Base-by-base conservation (phyloP, 2,329 filamentous ascomycete genomes). In the Penicillium sp. region DNA sequence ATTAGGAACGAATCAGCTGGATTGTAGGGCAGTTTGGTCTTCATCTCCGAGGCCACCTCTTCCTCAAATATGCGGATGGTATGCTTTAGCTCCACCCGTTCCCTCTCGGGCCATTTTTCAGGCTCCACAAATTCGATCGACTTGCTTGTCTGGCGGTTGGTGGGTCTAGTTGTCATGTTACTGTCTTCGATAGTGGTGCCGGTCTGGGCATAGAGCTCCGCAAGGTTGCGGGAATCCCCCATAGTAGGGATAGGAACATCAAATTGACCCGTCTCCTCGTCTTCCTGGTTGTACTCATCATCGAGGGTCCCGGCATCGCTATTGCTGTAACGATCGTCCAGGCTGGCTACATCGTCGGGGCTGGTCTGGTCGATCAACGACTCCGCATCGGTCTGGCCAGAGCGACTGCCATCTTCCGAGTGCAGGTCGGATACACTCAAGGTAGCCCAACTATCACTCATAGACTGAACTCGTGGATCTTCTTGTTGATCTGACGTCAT, bases 391-490 rank as follows among this genome's bases (percentile, higher is more conserved):
- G 68, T 68, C 33, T 64, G 58, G 26, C 70, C 67, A 2, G 68
- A 70, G 22, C 57, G 64, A 39, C 60, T 54, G 33, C 66, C 68
- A 48, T 71, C 67, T 39, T 70, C 67, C 2, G 66, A 68, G 34
- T 66, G 62, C 14, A 60, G 53, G 41, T 70, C 67, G 12, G 64
- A 63, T n/a, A 57, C 59, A 36, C 64, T 66, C 40, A 71, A 52
- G 2, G 64, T 67, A 13, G 68, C 65, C 68, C 68, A 71, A 48
- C 68, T 70, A 37, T 70, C 68, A 38, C 65, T 66, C 41, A 71
- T 51, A 8, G 64, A 56, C 44, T 58, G 48, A 33, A 48, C 20
- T 3, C 52, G 44, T 18, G 55, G 53, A 8, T 61, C 56, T 10
- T 48, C 36, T n/a, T 47, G 41, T 14, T 44, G 43, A 34, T 56